A percentile compares a stretch with the other conserved stretches of the same genome.
phyloP scores from a whole-genome alignment of 2,329 filamentous ascomycete species.

The Emericellopsis cladophorae region DNA sequence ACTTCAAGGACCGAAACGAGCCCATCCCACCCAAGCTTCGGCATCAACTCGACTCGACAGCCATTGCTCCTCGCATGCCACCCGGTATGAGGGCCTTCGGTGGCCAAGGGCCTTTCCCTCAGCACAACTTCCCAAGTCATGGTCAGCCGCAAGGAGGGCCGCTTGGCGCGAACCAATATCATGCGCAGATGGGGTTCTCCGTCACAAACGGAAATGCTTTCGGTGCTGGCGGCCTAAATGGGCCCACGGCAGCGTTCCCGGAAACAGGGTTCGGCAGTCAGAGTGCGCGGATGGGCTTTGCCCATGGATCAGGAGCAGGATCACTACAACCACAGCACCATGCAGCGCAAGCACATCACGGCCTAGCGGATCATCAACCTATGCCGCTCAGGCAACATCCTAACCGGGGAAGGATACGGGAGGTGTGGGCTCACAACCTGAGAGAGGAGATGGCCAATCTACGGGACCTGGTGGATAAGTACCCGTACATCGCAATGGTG shows the following conservation, averaged over 20 bases:
- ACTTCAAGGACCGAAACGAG: no score
- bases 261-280: conserved; percentile 72
- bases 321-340: conserved; percentile 48
- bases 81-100: conserved; percentile 24
- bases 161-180: conserved; percentile 60
- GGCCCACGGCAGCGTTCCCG: conserved; percentile 44
- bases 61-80: conserved; percentile 13
- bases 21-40: no score
- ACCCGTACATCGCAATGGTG: conserved; percentile 97
- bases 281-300: conserved; percentile 78
- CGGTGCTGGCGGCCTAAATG: conserved; percentile 43
- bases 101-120: conserved; percentile 26
- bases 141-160: conserved; percentile 35
- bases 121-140: conserved; percentile 38
- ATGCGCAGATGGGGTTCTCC: conserved; percentile 54
- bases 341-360: conserved; percentile 25
- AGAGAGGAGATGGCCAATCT: conserved; percentile 81
- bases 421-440: conserved; percentile 91
- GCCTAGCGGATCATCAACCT: conserved; percentile 35
- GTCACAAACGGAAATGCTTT: conserved; percentile 40
- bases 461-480: conserved; percentile 74
- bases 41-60: no score
- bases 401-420: conserved; percentile 77
- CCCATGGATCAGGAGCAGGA: conserved; percentile 46
- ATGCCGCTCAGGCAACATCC: not conserved